A percentile compares a stretch with the other conserved stretches of the same genome.
These are phyloP conservation scores for Acanthamoeba sp. DNA, from an alignment of 208 protist genomes.

Conservation along the genomic window DNA sequence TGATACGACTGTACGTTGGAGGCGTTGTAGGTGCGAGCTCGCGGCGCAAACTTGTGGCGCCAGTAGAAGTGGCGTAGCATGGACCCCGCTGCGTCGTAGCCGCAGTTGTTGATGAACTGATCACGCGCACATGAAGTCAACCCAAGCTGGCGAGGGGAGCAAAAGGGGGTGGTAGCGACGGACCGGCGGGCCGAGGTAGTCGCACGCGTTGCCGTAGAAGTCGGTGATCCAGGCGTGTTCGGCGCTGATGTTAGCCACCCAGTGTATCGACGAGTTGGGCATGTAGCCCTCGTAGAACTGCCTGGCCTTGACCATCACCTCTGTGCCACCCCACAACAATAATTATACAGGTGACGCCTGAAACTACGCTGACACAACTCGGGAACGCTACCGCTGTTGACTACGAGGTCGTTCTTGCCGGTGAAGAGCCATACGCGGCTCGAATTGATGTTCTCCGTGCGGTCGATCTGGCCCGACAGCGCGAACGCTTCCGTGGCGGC, in stretches of 20 bases:
- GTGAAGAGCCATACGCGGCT: constrained; percentile 3
- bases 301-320: background rate
- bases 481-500: background rate
- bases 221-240: constrained; percentile 19
- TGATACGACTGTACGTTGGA: constrained; percentile 13
- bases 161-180: too few relatives aligned
- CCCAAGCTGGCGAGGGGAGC: too few relatives aligned
- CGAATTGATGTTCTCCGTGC: background rate
- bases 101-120: constrained; percentile 18
- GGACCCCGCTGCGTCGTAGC: background rate
- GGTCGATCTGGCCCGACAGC: background rate
- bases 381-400: background rate
- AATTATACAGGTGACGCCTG: background rate
- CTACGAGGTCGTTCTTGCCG: background rate
- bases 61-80: constrained; percentile 11
- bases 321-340: background rate
- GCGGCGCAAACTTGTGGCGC: background rate
- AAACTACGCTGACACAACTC: background rate
- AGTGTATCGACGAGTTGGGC: background rate
- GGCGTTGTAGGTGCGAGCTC: background rate
- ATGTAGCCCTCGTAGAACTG: background rate
- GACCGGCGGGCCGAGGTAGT: background rate
- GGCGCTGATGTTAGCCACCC: background rate
- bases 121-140: too few relatives aligned
- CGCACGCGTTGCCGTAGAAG: background rate